Percentiles rank a stretch among this genome's conserved stretches.
Evolutionary conservation across 768 basidiomycete genomes (phyloP).

Genomic region (Trametes cingulata): DNA sequence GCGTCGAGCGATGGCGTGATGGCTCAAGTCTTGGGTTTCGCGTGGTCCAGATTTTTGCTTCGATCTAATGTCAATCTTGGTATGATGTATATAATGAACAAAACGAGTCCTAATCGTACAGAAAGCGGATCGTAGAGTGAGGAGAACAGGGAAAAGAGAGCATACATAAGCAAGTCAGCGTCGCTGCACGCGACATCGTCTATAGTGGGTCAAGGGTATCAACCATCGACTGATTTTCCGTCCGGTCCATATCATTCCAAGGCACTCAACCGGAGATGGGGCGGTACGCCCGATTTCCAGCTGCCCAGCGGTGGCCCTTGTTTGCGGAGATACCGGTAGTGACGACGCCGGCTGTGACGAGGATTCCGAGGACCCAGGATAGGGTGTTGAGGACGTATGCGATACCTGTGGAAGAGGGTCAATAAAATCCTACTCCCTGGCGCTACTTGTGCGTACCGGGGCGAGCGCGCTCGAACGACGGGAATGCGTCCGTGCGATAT

Average conservation of each 20-base stretch:
- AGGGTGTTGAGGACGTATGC: constrained; percentile 60
- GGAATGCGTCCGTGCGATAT: constrained; percentile 47
- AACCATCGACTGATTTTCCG: background rate
- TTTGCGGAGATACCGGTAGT: constrained; percentile 64
- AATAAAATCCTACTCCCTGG: background rate
- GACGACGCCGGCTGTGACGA: constrained; percentile 55
- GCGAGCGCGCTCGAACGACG: constrained; percentile 56
- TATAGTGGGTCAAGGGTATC: background rate
- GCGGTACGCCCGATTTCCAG: constrained; percentile 69
- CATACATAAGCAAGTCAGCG: no score
- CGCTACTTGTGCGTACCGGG: constrained; percentile 48
- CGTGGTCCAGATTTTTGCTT: background rate
- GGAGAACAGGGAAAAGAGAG: no score
- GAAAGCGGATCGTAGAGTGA: no score
- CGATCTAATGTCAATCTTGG: background rate
- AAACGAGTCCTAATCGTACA: no score
- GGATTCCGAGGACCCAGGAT: constrained; percentile 60
- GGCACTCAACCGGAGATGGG: constrained; percentile 31
- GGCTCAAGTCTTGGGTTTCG: no score
- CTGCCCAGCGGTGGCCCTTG: constrained; percentile 70
- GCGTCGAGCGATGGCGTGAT: background rate
- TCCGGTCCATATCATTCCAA: background rate
- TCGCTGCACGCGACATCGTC: no score
- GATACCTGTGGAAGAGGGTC: constrained; percentile 43
- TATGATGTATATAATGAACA: background rate